Evolutionary conservation across 2,329 filamentous ascomycete genomes (phyloP), one percentile per base, ranked within the genome.

Genomic region (Fusarium torreyae): DNA sequence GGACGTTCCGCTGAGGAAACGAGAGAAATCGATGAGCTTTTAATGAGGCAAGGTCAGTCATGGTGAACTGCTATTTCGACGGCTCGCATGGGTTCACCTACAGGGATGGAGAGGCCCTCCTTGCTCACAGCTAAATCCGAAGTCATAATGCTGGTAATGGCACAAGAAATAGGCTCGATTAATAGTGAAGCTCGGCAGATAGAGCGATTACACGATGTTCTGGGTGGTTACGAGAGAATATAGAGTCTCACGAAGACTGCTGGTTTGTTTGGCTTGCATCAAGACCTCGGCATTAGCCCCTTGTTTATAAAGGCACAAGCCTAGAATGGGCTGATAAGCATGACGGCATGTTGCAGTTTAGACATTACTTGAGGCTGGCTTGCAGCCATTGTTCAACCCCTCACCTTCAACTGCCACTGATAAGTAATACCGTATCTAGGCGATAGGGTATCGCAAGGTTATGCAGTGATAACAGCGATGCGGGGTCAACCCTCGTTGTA

Each of bases 1-100:
- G 1, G 87, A 81, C 20, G 86, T 84, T 34, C 91, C 91, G 59
- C 85, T 80, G 24, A 93, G 87, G 79, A 94, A 96, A 43, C 84
- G 84, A 14, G 88, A 88, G 77, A 97, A 94, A 84, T 97, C 78
- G 44, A 77, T 74, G 58, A 77, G 71, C 74, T 76, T 48, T 18
- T 24, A 38, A 18, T 18, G 22, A 22, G 28, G 14, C 18, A 39
- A 20, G 15, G 34, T 63, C 36, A 45, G 57, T 38, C 28, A 8
- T 24, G 33, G 13, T 46, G 7, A 42, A 15, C 26, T n/a, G 24
- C 20, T n/a, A 17, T 18, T 10, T 15, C 18, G 31, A 13, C n/a
- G 20, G 7, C 10, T 20, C 42, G 43, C 33, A 14, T 40, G 26
- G 51, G 28, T 20, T 7, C 17, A 76, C 81, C 66, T 79, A 87